A percentile compares a stretch with the other conserved stretches of the same genome.
phyloP scores from a whole-genome alignment of 257 asterid species.

The Leptodermis oblonga region DNA sequence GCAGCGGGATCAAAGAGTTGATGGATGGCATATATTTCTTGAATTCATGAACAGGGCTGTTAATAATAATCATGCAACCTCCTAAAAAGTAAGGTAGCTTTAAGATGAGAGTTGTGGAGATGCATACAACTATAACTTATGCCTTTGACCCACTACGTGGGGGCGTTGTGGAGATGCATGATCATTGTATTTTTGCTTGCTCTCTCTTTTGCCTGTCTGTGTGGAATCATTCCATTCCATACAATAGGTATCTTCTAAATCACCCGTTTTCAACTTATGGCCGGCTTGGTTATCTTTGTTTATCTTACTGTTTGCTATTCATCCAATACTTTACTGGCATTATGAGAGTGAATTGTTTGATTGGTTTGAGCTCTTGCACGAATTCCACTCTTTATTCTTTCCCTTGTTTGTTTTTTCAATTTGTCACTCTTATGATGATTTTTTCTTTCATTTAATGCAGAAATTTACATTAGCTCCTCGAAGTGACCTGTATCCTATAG shows the following conservation, averaged over 20 bases:
- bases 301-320: neutral
- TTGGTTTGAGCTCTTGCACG: neutral
- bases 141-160: too few relatives aligned
- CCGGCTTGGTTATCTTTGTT: neutral
- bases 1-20: neutral
- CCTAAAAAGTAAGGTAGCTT: neutral
- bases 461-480: neutral
- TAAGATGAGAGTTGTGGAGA: neutral
- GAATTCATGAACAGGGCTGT: neutral
- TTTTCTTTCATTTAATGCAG: conserved; percentile 7
- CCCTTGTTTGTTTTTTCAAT: neutral
- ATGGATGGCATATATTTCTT: neutral
- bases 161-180: conserved; percentile 1
- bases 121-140: too few relatives aligned
- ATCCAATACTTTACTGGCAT: neutral
- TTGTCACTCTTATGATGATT: neutral
- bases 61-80: neutral
- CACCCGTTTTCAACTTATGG: neutral
- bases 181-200: neutral
- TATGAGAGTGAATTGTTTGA: neutral
- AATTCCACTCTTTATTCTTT: neutral
- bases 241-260: neutral
- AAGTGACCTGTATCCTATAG: neutral
- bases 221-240: neutral
- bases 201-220: neutral